phyloP scores from a whole-genome alignment of 2,329 filamentous ascomycete genomes.

The Colletotrichum liaoningense region DNA sequence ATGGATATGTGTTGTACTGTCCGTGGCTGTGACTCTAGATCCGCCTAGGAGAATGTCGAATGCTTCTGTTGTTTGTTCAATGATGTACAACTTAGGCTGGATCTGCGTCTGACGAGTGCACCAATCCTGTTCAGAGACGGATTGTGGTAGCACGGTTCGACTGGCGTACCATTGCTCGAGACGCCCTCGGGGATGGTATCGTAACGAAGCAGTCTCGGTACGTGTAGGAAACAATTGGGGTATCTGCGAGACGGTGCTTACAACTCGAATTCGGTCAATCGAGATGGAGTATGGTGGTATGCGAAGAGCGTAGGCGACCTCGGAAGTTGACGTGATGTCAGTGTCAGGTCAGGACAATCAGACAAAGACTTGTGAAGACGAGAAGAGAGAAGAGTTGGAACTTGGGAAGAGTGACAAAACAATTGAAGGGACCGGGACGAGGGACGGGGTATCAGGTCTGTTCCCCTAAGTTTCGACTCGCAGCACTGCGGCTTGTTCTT shows the following conservation, averaged over 20 bases:
- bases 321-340: background rate
- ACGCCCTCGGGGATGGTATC: background rate
- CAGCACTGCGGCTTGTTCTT: constrained; percentile 13
- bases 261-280: background rate
- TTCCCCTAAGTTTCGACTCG: constrained; percentile 28
- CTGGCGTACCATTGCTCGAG: constrained; percentile 19
- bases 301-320: background rate
- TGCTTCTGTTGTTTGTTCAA: background rate
- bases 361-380: background rate
- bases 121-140: background rate
- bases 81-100: background rate
- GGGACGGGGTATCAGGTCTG: constrained; percentile 25
- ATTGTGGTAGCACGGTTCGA: background rate
- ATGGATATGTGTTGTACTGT: background rate
- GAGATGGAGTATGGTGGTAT: background rate
- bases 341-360: background rate
- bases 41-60: background rate
- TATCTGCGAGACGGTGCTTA: background rate
- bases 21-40: background rate
- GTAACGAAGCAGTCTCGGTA: background rate
- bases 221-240: background rate
- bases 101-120: background rate
- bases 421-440: background rate
- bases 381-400: background rate
- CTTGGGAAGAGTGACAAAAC: constrained; percentile 7